Evolutionary conservation across 768 basidiomycete species (phyloP).

Genomic region (Kwoniella dendrophila): DNA sequence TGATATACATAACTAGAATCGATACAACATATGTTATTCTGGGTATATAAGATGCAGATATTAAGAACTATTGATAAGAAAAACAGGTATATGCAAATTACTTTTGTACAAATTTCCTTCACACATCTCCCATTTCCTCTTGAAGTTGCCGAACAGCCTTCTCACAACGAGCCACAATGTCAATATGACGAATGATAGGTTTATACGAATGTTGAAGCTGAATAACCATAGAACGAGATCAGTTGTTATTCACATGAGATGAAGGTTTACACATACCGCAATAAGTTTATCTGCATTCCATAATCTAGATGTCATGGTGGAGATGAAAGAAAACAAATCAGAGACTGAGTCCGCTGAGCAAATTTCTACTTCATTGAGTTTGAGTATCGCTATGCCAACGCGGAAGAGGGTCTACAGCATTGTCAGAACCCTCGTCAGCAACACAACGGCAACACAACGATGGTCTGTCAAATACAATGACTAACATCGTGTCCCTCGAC

Average conservation of each 20-base stretch:
- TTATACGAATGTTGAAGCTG: constrained; percentile 35
- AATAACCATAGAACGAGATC: neutral
- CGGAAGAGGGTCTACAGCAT: constrained; percentile 58
- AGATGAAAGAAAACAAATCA: constrained; percentile 83
- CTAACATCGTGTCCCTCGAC: constrained; percentile 78
- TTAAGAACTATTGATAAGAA: too few species aligned
- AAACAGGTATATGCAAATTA: constrained; percentile 3
- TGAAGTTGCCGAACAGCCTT: constrained; percentile 17
- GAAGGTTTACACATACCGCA: constrained; percentile 63
- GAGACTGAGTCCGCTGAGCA: constrained; percentile 80
- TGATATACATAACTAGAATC: too few species aligned
- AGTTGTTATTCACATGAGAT: neutral
- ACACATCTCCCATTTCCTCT: constrained; percentile 26
- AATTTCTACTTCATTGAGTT: constrained; percentile 79
- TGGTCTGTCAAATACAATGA: neutral
- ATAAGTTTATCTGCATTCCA: constrained; percentile 91
- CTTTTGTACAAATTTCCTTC: neutral
- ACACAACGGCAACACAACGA: neutral
- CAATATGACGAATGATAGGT: constrained; percentile 29
- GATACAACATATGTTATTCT: too few species aligned
- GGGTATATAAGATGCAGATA: neutral
- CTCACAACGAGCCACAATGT: constrained; percentile 28
- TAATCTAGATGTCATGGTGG: constrained; percentile 85
- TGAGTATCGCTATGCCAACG: constrained; percentile 83
- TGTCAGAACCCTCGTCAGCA: neutral